phyloP scores from a whole-genome alignment of 192 early-diverging fungal species.

The Ramicandelaber brevisporus region DNA sequence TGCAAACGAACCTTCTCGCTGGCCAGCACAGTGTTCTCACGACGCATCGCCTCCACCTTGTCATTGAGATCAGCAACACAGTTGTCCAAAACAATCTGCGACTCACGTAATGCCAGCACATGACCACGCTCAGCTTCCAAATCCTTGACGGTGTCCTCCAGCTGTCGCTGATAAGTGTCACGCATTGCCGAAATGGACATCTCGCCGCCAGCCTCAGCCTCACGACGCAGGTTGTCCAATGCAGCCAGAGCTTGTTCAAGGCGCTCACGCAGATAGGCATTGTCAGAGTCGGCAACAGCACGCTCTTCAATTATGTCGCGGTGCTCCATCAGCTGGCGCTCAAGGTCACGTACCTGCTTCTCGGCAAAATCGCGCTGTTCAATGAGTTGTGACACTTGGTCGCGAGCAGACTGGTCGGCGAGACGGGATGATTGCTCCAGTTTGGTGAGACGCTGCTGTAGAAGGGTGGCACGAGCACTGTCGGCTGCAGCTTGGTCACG shows the following conservation, averaged over 20 bases:
- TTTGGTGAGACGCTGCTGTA: too few relatives aligned
- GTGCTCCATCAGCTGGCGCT: slow-evolving; percentile 41
- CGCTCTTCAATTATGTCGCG: slow-evolving; percentile 56
- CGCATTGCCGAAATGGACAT: slow-evolving; percentile 38
- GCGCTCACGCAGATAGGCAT: slow-evolving; percentile 35
- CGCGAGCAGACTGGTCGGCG: too few relatives aligned
- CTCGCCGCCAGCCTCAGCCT: slow-evolving; percentile 53
- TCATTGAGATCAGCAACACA: slow-evolving; percentile 30
- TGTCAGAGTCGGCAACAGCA: slow-evolving; percentile 36
- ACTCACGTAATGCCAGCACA: slow-evolving; percentile 35
- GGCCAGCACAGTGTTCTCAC: slow-evolving; percentile 33
- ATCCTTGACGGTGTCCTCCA: slow-evolving; percentile 51
- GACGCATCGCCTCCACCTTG: slow-evolving; percentile 40
- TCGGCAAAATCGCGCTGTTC: slow-evolving; percentile 34
- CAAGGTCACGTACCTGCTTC: slow-evolving; percentile 29
- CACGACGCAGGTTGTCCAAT: slow-evolving; percentile 38
- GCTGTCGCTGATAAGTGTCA: slow-evolving; percentile 65
- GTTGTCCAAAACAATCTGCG: slow-evolving; percentile 34
- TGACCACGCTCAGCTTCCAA: slow-evolving; percentile 47
- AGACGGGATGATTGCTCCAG: too few relatives aligned
- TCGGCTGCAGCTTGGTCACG: too few relatives aligned
- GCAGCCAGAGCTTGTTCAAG: slow-evolving; percentile 50
- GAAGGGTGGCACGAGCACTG: too few relatives aligned
- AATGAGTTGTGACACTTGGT: too few relatives aligned
- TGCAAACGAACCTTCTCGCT: slow-evolving; percentile 61